Evolutionary conservation across 495 filamentous ascomycete species (phyloP).

Genomic region (Aspergillus avenaceus): DNA sequence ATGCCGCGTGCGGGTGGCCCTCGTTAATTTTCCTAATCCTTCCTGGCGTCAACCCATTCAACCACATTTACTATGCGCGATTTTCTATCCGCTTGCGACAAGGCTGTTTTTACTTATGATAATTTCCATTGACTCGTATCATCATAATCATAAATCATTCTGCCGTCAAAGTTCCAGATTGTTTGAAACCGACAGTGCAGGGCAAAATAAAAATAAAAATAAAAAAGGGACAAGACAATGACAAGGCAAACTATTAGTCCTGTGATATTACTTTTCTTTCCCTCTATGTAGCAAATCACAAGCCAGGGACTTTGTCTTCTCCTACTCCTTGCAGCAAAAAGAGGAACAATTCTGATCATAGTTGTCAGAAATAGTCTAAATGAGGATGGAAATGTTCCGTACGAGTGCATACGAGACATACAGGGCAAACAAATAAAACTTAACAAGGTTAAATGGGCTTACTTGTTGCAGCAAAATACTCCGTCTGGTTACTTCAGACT

Average conservation of each 20-base stretch:
- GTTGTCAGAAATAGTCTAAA: not conserved
- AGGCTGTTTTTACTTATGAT: not conserved
- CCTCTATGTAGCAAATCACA: not conserved
- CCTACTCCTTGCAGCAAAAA: not conserved
- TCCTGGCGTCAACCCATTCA: not conserved
- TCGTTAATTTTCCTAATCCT: constrained; percentile 22
- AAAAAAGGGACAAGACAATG: constrained; percentile 11
- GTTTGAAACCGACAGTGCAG: not conserved
- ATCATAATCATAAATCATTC: constrained; percentile 10
- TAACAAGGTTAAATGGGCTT: not conserved
- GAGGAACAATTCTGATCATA: not conserved
- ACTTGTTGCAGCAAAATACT: constrained; percentile 4
- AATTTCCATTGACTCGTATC: constrained; percentile 5
- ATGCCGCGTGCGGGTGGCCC: constrained; percentile 22
- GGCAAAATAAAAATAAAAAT: constrained; percentile 5
- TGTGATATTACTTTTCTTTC: constrained; percentile 1
- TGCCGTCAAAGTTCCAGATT: not conserved
- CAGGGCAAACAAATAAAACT: constrained; percentile 5
- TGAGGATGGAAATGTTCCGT: not conserved
- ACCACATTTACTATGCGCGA: constrained; percentile 19
- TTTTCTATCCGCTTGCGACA: constrained; percentile 15
- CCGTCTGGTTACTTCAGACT: constrained; percentile 2
- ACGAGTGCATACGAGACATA: constrained; percentile 2
- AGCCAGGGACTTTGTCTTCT: not conserved
- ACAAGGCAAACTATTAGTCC: constrained; percentile 13